These are phyloP conservation scores for Aspergillus costaricaensis DNA, from an alignment of 2,329 filamentous ascomycete species.

Conservation along the genomic window DNA sequence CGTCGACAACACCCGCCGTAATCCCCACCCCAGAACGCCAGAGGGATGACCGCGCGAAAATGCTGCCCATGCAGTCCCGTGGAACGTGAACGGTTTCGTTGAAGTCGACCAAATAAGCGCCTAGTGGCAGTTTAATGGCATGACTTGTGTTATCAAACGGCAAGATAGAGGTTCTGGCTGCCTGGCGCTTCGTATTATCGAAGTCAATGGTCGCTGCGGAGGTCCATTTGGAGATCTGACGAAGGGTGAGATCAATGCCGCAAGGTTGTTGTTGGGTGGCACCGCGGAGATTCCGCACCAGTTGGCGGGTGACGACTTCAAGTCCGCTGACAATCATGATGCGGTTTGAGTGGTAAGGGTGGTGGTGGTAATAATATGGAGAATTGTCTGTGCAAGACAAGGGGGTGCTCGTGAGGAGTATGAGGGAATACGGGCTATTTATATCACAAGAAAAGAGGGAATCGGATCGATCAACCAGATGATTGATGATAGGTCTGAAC, in stretches of 20 bases:
- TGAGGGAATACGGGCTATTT: no score
- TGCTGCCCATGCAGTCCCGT: slow-evolving; percentile 41
- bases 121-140: slow-evolving; percentile 26
- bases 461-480: no score
- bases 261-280: slow-evolving; percentile 32
- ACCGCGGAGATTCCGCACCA: slow-evolving; percentile 9
- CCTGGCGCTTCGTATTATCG: slow-evolving; percentile 30
- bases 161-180: slow-evolving; percentile 17
- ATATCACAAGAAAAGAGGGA: no score
- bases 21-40: slow-evolving; percentile 44
- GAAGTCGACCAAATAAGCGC: slow-evolving; percentile 39
- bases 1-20: slow-evolving; percentile 45
- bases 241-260: slow-evolving; percentile 34
- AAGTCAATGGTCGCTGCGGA: slow-evolving; percentile 34
- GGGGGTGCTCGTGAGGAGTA: no score
- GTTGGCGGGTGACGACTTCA: slow-evolving; percentile 8
- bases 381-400: no score
- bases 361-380: no score
- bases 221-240: slow-evolving; percentile 29
- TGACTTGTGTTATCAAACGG: slow-evolving; percentile 16
- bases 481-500: no score
- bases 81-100: slow-evolving; percentile 46
- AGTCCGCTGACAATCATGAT: slow-evolving; percentile 12
- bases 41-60: slow-evolving; percentile 44
- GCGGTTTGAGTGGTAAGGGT: no score